These are phyloP conservation scores for Chaetomidium leptoderma DNA, from an alignment of 495 filamentous ascomycete genomes.

Conservation along the genomic window DNA sequence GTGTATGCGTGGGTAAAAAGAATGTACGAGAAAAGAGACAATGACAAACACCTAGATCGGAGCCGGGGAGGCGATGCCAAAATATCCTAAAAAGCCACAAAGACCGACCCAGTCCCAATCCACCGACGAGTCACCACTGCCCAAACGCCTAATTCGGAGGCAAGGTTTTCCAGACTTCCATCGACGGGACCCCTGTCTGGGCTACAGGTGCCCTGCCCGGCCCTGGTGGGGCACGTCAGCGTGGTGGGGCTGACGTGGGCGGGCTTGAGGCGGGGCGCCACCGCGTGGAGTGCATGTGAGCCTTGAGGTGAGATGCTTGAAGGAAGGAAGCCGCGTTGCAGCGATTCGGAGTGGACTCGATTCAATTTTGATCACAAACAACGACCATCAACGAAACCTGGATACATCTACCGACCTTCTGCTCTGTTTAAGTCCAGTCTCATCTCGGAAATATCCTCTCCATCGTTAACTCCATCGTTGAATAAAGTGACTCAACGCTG, in stretches of 20 bases:
- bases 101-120: neutral
- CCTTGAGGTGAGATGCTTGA: neutral
- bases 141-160: conserved; percentile 29
- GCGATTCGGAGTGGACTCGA: no score
- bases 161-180: conserved; percentile 24
- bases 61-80: neutral
- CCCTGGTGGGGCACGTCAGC: neutral
- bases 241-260: conserved; percentile 5
- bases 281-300: conserved; percentile 18
- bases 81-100: neutral
- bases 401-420: no score
- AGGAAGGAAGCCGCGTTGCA: no score
- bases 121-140: conserved; percentile 15
- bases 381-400: no score
- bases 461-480: no score
- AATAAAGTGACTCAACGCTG: neutral
- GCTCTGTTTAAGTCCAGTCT: no score
- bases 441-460: no score
- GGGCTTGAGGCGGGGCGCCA: conserved; percentile 8
- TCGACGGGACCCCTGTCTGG: neutral
- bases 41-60: neutral
- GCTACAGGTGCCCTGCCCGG: no score
- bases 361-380: no score
- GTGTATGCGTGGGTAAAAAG: conserved; percentile 1
- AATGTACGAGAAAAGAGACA: neutral